Conservation (phyloP, 108 stramenopile species). For the Phaeodactylum tricornutum region DNA sequence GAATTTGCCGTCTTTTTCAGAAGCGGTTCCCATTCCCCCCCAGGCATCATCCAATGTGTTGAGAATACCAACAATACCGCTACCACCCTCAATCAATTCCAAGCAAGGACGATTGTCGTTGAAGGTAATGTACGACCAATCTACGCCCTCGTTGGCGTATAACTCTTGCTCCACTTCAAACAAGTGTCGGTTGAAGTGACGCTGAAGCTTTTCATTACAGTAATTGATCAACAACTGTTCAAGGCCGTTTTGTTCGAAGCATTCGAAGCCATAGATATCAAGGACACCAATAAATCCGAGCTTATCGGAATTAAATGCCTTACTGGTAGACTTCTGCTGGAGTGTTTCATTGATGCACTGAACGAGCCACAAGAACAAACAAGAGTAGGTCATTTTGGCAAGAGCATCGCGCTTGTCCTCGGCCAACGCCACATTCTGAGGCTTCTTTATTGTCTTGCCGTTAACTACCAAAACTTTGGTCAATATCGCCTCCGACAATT, state of each 20-base stretch:
- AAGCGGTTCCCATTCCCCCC: conserved; percentile 76
- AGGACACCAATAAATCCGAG: conserved; percentile 84
- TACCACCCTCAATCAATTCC: conserved; percentile 89
- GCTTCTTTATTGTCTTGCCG: conserved; percentile 76
- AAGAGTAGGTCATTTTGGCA: conserved; percentile 86
- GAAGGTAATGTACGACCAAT: conserved; percentile 95
- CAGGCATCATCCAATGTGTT: conserved; percentile 84
- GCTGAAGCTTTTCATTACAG: conserved; percentile 89
- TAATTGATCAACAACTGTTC: conserved; percentile 96
- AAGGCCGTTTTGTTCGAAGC: conserved; percentile 88
- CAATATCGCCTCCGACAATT: conserved; percentile 67
- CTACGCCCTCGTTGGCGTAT: conserved; percentile 90
- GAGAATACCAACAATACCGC: conserved; percentile 63
- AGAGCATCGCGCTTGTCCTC: conserved; percentile 88
- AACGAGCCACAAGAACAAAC: conserved; percentile 91
- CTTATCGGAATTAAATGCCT: conserved; percentile 15
- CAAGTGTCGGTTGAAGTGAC: conserved; percentile 91
- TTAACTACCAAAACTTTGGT: conserved; percentile 62
- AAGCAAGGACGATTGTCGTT: conserved; percentile 96
- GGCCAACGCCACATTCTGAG: conserved; percentile 72
- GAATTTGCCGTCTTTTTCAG: conserved; percentile 83
- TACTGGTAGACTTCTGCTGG: not conserved
- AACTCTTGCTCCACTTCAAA: conserved; percentile 93
- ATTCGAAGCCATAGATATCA: conserved; percentile 98
- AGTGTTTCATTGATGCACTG: conserved; percentile 72